Base-by-base conservation (phyloP, 768 basidiomycete genomes). In the Rhizopogon roseolus region DNA sequence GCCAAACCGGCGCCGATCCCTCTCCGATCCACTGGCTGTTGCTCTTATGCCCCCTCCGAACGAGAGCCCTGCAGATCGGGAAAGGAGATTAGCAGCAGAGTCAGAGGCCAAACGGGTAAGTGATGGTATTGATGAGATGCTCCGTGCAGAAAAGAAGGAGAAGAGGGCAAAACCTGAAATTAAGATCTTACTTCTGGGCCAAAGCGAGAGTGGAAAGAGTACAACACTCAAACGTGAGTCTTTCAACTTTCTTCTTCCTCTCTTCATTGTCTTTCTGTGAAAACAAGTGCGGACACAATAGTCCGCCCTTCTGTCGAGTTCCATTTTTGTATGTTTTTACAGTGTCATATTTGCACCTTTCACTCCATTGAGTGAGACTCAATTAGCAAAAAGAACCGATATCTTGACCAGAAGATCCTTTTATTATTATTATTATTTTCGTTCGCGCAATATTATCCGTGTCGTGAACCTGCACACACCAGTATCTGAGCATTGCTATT, bases 141-240 rank as follows among this genome's bases (percentile, higher is more conserved):
- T 93, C 64, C 79, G 80, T 54, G 73, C 75, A 59, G 90, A 92
- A 62, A 71, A 77, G 54, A 78, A 75, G 52, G 82, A 86, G 57
- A 84, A 78, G 71, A 84, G 78, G 67, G 66, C 69, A 38, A 82
- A 78, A 58, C 76, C 81, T 58, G 82, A 84, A 63, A 81, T 92
- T 68, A 86, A 85, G 64, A 81, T 93, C 50, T 74, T 93, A 52
- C 76, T 93, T 56, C 81, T 93, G 40, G 90, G 90, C 49, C 90
- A 93, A 78, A 91, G 90, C 57, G 90, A 92, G 77, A 90, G 88
- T 62, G 90, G 90, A 39, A 93, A 92, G 76, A 90, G 87, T 65
- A 93, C 90, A 8, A 90, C 89, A 7, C 76, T 92, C 62, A 91
- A 91, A 74, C 90, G 90, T 91, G 76, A 81, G 89, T 84, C 49